Evolutionary conservation across 2,329 filamentous ascomycete species (phyloP).

Genomic region (Cytospora paraplurivora): DNA sequence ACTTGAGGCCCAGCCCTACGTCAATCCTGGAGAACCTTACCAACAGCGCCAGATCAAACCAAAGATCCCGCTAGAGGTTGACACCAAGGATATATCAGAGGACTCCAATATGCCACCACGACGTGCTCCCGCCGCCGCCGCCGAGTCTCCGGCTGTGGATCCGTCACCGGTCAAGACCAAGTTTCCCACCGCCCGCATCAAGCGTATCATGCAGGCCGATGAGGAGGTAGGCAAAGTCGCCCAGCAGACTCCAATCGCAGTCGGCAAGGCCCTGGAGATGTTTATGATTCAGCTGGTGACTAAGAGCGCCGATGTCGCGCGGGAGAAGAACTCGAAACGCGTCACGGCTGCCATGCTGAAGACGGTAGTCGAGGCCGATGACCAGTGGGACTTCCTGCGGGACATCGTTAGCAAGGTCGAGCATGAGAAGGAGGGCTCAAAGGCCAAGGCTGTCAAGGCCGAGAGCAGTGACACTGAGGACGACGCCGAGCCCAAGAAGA

Average conservation of each 20-base stretch:
- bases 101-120: conserved; percentile 43
- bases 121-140: conserved; percentile 38
- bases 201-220: conserved; percentile 98
- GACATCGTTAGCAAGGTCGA: conserved; percentile 89
- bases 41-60: conserved; percentile 35
- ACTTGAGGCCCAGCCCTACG: conserved; percentile 17
- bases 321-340: conserved; percentile 80
- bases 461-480: conserved; percentile 48
- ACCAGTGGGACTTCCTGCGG: conserved; percentile 90
- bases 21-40: conserved; percentile 21
- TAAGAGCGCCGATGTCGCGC: conserved; percentile 83
- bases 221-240: conserved; percentile 98
- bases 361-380: conserved; percentile 81
- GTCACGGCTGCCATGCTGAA: conserved; percentile 92
- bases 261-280: conserved; percentile 91
- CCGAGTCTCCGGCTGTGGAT: conserved; percentile 48
- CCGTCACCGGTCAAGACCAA: conserved; percentile 85
- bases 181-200: conserved; percentile 95
- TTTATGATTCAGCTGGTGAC: conserved; percentile 96
- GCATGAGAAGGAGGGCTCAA: conserved; percentile 50
- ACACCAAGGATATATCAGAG: conserved; percentile 30
- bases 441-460: conserved; percentile 40
- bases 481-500: conserved; percentile 42
- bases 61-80: conserved; percentile 30
- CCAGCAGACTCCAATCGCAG: conserved; percentile 94